These are phyloP conservation scores for Ehretia macrophylla DNA, from an alignment of 257 asterid species.

Conservation along the genomic window DNA sequence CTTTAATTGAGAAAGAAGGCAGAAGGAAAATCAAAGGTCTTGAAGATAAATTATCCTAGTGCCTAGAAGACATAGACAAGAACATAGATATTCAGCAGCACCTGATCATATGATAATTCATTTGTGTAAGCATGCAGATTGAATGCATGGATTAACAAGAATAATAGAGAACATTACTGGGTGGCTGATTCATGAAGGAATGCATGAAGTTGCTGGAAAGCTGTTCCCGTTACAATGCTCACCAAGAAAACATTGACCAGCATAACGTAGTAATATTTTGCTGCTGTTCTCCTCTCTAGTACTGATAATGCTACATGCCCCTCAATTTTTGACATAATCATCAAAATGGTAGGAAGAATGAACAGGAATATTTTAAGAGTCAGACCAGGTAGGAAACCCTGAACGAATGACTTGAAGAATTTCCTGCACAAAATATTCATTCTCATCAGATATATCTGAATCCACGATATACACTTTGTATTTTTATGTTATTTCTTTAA, in stretches of 20 bases:
- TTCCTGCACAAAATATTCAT: conserved; percentile 46
- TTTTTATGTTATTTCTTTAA: too few relatives aligned
- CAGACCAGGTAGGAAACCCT: conserved; percentile 97
- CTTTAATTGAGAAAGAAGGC: too few relatives aligned
- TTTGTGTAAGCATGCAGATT: neutral
- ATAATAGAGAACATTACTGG: conserved; percentile 45
- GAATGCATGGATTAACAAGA: neutral
- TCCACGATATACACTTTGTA: too few relatives aligned
- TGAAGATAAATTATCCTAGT: too few relatives aligned
- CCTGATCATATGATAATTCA: too few relatives aligned
- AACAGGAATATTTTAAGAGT: conserved; percentile 72
- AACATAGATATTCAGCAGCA: too few relatives aligned
- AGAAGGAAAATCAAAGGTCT: too few relatives aligned
- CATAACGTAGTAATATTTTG: conserved; percentile 92
- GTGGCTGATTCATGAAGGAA: conserved; percentile 84
- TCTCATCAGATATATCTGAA: too few relatives aligned
- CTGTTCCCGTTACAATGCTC: conserved; percentile 92
- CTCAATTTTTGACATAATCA: conserved; percentile 91
- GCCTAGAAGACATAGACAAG: too few relatives aligned
- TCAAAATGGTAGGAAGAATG: conserved; percentile 58
- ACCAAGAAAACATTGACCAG: conserved; percentile 92
- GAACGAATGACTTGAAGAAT: conserved; percentile 74
- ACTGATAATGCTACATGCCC: conserved; percentile 80
- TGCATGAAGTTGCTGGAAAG: conserved; percentile 92
- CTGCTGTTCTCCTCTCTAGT: conserved; percentile 82